Conservation (phyloP, 345 rosid species). For the Psidium guajava region DNA sequence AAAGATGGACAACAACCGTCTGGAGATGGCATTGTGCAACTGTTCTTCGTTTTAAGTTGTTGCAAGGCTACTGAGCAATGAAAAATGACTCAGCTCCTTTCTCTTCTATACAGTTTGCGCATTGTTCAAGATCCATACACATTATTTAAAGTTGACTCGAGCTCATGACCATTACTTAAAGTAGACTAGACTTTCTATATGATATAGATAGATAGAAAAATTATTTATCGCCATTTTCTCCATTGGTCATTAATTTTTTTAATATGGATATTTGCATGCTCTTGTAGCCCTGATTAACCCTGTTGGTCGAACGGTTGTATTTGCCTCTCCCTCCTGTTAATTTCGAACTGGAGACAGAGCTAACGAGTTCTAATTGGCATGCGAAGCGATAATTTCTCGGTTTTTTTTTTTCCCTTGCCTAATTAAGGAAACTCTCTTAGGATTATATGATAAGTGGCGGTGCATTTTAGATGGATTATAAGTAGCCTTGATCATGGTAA, state of each 20-base stretch:
- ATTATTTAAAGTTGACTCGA: background rate
- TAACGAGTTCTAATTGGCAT: background rate
- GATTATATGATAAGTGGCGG: background rate
- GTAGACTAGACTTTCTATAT: background rate
- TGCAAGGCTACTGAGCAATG: background rate
- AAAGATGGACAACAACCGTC: background rate
- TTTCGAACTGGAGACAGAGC: background rate
- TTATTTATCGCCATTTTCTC: background rate
- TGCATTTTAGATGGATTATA: background rate
- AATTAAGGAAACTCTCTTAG: background rate
- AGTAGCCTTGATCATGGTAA: background rate
- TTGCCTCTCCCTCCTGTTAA: background rate
- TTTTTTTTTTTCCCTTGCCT: background rate
- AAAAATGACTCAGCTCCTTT: background rate
- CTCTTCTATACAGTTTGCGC: background rate
- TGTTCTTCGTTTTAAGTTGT: background rate
- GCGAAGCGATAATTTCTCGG: background rate
- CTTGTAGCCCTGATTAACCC: rapidly evolving
- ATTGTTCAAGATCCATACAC: background rate
- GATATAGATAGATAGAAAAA: background rate
- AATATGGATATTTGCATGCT: background rate
- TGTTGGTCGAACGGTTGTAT: background rate
- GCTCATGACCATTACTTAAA: background rate
- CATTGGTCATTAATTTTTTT: background rate
- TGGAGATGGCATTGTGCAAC: background rate